These are phyloP conservation scores for Solanum phureja DNA, from an alignment of 257 asterid genomes.

Conservation along the genomic window DNA sequence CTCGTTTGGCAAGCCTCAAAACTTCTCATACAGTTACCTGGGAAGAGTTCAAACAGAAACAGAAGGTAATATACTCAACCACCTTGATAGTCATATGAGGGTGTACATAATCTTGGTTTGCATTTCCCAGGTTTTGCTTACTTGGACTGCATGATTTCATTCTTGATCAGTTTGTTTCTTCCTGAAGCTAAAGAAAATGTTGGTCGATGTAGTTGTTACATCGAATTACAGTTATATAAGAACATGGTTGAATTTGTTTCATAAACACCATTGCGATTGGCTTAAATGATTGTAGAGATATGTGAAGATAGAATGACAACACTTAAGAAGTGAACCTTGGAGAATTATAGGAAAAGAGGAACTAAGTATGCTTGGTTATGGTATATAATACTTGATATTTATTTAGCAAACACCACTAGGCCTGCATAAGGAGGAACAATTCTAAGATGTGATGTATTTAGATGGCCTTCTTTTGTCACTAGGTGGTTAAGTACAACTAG, in stretches of 20 bases:
- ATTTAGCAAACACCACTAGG: background rate
- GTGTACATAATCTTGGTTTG: background rate
- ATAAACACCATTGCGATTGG: background rate
- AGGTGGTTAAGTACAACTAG: background rate
- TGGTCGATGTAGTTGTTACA: background rate
- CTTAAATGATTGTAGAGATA: background rate
- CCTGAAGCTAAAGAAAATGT: background rate
- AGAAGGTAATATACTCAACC: slow-evolving; percentile 49
- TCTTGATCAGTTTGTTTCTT: background rate
- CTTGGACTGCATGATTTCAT: background rate
- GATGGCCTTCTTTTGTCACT: background rate
- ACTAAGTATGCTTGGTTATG: background rate
- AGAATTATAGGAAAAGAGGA: background rate
- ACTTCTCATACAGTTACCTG: slow-evolving; percentile 95
- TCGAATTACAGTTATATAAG: background rate
- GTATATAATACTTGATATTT: background rate
- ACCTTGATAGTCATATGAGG: background rate
- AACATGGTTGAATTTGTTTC: background rate
- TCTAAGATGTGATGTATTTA: background rate
- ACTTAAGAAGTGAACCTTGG: background rate
- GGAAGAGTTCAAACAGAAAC: slow-evolving; percentile 96
- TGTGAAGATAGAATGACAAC: background rate
- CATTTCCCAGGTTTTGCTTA: background rate
- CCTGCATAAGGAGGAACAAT: background rate
- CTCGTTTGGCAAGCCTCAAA: slow-evolving; percentile 97